These are phyloP conservation scores for Carex pumila DNA, from an alignment of 176 grass and related monocot genomes.

Conservation along the genomic window DNA sequence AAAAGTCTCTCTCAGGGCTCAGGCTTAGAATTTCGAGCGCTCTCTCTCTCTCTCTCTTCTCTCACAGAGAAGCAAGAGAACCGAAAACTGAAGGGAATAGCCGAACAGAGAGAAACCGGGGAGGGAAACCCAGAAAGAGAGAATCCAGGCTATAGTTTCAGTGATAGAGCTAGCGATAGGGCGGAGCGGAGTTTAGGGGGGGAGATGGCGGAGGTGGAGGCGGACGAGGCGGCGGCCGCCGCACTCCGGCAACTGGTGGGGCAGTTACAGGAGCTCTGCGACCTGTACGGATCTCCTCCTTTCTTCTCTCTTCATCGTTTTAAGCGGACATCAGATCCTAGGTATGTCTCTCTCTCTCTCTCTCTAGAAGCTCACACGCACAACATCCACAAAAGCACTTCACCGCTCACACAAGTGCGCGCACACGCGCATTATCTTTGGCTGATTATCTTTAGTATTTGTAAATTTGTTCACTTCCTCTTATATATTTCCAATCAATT, in stretches of 20 bases:
- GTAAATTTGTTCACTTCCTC: background rate
- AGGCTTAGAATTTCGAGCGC: background rate
- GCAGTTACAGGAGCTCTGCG: conserved; percentile 86
- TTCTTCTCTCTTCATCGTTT: conserved; percentile 41
- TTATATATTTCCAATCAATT: background rate
- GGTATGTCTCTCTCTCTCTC: background rate
- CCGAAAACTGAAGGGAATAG: background rate
- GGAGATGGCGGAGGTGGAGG: conserved; percentile 28
- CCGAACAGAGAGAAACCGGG: background rate
- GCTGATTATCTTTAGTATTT: background rate
- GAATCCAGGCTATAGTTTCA: background rate
- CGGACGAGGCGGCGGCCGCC: conserved; percentile 57
- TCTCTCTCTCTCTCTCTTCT: background rate
- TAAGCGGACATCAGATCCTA: background rate
- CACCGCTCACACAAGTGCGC: background rate
- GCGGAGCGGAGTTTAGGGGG: background rate
- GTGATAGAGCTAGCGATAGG: background rate
- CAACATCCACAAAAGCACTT: background rate
- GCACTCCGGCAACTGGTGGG: conserved; percentile 85
- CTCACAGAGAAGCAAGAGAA: background rate
- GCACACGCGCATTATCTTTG: background rate
- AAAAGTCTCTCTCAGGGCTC: background rate
- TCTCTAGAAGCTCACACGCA: background rate
- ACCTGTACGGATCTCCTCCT: conserved; percentile 70
- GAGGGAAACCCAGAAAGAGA: background rate